A percentile compares a stretch with the other conserved stretches of the same genome.
Evolutionary conservation across 345 rosid genomes (phyloP).

Genomic region (Streptanthus diversifolius): DNA sequence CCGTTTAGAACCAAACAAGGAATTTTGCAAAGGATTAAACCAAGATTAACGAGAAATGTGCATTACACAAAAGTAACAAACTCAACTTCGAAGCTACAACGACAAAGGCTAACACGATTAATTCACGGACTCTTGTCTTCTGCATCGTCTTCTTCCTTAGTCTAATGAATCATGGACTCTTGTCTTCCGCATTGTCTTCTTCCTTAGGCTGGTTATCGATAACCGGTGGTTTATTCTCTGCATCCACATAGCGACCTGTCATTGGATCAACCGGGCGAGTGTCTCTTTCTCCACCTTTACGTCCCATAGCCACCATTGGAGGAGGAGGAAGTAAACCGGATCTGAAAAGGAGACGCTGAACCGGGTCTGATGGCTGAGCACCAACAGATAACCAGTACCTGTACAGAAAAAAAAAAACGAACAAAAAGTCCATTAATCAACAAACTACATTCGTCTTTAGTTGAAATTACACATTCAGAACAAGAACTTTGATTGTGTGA

Average conservation of each 20-base stretch:
- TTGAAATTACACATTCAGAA: background rate
- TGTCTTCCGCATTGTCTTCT: slow-evolving; percentile 22
- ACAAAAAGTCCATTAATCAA: background rate
- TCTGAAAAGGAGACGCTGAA: slow-evolving; percentile 71
- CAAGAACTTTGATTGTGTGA: background rate
- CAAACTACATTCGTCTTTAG: background rate
- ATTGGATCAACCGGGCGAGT: slow-evolving; percentile 71
- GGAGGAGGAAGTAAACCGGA: slow-evolving; percentile 90
- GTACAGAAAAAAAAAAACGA: background rate
- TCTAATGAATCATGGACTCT: slow-evolving; percentile 9
- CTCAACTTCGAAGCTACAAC: slow-evolving; percentile 3
- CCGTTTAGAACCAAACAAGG: background rate
- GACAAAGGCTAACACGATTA: background rate
- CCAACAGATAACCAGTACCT: slow-evolving; percentile 98
- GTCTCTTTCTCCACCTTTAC: slow-evolving; percentile 73
- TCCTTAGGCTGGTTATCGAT: slow-evolving; percentile 27
- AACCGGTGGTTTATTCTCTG: slow-evolving; percentile 38
- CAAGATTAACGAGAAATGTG: background rate
- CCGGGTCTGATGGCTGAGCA: slow-evolving; percentile 90
- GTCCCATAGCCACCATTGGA: slow-evolving; percentile 81
- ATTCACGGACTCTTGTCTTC: background rate
- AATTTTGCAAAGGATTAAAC: background rate
- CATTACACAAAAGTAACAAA: background rate
- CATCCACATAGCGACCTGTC: slow-evolving; percentile 55
- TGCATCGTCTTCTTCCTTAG: slow-evolving; percentile 15